Evolutionary conservation across 345 rosid species (phyloP).

Genomic region (Combretum micranthum): DNA sequence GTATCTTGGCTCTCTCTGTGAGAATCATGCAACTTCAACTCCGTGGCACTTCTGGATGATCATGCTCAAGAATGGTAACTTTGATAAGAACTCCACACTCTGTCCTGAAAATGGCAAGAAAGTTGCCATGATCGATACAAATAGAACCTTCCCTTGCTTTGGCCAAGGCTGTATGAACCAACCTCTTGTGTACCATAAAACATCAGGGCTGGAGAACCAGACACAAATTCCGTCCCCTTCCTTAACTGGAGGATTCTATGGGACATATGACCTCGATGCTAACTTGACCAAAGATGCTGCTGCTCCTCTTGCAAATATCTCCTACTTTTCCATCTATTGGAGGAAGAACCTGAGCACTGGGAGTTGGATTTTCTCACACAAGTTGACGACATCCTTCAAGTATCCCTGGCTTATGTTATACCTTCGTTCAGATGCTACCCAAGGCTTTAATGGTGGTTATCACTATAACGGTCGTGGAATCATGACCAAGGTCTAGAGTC

Average conservation of each 20-base stretch:
- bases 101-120: constrained; percentile 56
- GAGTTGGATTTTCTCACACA: constrained; percentile 48
- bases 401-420: constrained; percentile 63
- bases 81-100: constrained; percentile 46
- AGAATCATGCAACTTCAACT: constrained; percentile 23
- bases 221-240: background rate
- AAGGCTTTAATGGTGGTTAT: constrained; percentile 50
- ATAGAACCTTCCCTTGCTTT: constrained; percentile 46
- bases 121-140: constrained; percentile 33
- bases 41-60: constrained; percentile 58
- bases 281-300: constrained; percentile 18
- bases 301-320: constrained; percentile 12
- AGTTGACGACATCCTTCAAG: constrained; percentile 30
- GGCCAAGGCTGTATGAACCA: constrained; percentile 71
- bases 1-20: constrained; percentile 46
- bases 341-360: constrained; percentile 30
- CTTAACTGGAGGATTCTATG: constrained; percentile 47
- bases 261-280: constrained; percentile 53
- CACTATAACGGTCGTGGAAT: constrained; percentile 44
- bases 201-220: constrained; percentile 21
- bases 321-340: constrained; percentile 46
- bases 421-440: constrained; percentile 40
- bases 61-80: constrained; percentile 64
- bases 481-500: constrained; percentile 28
- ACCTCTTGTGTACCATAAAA: constrained; percentile 41